Base-by-base conservation (phyloP, 2,329 filamentous ascomycete genomes). In the Botrytis paeoniae region DNA sequence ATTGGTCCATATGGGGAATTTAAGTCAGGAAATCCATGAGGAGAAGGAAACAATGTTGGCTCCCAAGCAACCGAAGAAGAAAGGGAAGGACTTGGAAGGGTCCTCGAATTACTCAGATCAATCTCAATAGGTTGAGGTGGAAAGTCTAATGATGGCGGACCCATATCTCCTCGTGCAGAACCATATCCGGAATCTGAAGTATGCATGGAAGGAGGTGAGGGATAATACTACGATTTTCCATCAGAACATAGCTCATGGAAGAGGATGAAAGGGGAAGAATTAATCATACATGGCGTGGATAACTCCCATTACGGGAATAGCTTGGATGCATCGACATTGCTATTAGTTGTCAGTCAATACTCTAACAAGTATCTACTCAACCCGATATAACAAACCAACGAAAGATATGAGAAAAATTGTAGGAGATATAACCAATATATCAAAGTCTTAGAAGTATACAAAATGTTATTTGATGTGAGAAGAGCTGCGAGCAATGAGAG, bases 91-190 rank as follows among this genome's bases (percentile, higher is more conserved):
- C 70, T 79, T 48, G 79, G 78, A 20, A 80, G 74, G 32, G 76
- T 78, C 69, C 79, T 77, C 62, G 76, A 76, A 64, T 62, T 76
- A 71, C 68, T 79, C 75, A 79, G 74, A 73, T 79, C 77, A 76
- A 80, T 78, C 69, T 80, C 78, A 73, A 78, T 74, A 32, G 78
- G 78, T 22, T 77, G 79, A 64, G 77, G 79, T 62, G 77, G 76
- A 45, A 73, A 78, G 66, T 79, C 76, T 70, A 77, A 72, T n/a
- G 74, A 72, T 65, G 77, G 79, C 60, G 75, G 76, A 16, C 70
- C 77, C 79, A 80, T 80, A 12, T 76, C 78, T 66, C 77, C 78
- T 57, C 65, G 65, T 35, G 76, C 51, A 48, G 76, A 66, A 72
- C 66, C 73, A 76, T 76, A 79, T 62, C 74, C 75, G 43, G 75